Percentiles rank a stretch among this genome's conserved stretches.
Conservation (phyloP, 1,139 yeast genomes). For the Zhuliangozyma blackwelliae region DNA sequence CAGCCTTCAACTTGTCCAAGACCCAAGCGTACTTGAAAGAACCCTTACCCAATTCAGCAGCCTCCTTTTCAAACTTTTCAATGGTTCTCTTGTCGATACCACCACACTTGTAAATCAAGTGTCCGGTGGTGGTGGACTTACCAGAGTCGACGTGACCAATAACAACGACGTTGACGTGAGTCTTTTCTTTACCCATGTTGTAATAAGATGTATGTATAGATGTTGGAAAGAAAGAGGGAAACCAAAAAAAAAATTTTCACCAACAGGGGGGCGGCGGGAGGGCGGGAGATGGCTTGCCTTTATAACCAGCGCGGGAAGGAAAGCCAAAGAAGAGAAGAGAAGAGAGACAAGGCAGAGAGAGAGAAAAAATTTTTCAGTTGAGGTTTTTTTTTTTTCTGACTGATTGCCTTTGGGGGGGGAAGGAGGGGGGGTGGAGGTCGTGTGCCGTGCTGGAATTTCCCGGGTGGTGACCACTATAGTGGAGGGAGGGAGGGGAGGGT, state of each 20-base stretch:
- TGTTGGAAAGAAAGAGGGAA: not conserved
- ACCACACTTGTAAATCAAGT: constrained; percentile 93
- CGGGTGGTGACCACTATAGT: no score
- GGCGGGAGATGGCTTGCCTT: not conserved
- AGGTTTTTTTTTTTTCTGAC: no score
- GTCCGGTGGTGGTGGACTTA: constrained; percentile 98
- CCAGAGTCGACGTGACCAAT: constrained; percentile 98
- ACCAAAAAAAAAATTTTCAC: not conserved
- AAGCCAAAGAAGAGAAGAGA: not conserved
- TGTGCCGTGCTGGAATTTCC: no score
- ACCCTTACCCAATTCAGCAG: constrained; percentile 97
- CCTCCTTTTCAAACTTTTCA: constrained; percentile 98
- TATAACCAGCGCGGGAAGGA: constrained; percentile 1
- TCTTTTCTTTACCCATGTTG: constrained; percentile 80
- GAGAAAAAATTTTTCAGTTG: not conserved
- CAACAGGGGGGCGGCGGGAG: constrained; percentile 4
- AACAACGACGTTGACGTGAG: constrained; percentile 98
- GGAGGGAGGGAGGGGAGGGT: no score
- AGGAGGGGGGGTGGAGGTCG: no score
- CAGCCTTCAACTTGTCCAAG: constrained; percentile 92
- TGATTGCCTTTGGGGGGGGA: no score
- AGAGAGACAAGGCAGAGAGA: not conserved
- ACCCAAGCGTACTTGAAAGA: constrained; percentile 99
- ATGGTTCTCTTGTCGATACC: constrained; percentile 97
- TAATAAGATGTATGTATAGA: no score